Base-by-base conservation (phyloP, 202 grass and related monocot genomes). In the Panicum hallii region DNA sequence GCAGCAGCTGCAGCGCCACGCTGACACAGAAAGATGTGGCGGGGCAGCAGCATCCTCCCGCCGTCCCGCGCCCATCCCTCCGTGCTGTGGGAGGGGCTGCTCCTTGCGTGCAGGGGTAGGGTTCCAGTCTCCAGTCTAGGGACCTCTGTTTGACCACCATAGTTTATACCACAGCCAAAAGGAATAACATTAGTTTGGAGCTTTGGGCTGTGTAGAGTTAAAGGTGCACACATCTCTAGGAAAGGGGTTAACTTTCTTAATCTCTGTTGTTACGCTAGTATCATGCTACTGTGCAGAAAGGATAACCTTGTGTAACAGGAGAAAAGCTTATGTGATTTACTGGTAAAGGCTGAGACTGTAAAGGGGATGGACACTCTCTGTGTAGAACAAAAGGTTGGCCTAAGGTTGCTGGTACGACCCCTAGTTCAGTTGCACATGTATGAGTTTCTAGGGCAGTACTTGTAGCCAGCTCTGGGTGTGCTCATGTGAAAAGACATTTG, bases 91-190 rank as follows among this genome's bases (percentile, higher is more conserved):
- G n/a, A 23, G 9, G 5, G 6, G 1, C 17, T 79, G 68, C 17
- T 11, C 43, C 53, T 60, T 53, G 71, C 38, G 36, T 77, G 74
- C n/a, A 23, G 55, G 36, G 82, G 73, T 69, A 84, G 76, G 87
- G 68, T 38, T 88, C 42, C 80, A 57, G 38, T 26, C 26, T 80
- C 75, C 87, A 75, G 52, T 75, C 69, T 87, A 34, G 89, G 89
- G 76, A 84, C 76, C 89, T 77, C 85, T 77, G 81, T 87, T 91
- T 91, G 89, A 91, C 89, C 85, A 60, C 58, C 52, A 26, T 77
- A 69, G 79, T 45, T 72, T 72, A 65, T 22, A 30, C 42, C 9
- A 0, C 32, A 76, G 61, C 44, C 75, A 70, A 62, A 74, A 81
- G 62, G 62, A 69, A 50, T 54, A 69, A 12, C 49, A 46, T 60